Base-by-base conservation (phyloP, 106 monocot genomes). In the Gastrodia elata region DNA sequence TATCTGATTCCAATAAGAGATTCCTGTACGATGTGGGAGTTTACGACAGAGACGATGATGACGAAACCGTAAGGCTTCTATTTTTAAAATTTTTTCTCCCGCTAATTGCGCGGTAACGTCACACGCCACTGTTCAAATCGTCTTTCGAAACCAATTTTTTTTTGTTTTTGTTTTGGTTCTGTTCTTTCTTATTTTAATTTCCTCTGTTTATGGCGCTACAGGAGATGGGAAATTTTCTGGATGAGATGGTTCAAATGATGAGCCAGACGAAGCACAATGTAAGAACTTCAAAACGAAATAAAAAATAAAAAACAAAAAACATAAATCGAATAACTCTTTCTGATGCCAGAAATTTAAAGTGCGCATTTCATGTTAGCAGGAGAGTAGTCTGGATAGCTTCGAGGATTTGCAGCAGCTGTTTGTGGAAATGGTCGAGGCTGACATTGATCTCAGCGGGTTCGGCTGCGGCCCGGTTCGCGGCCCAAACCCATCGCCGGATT, bases 241-340 rank as follows among this genome's bases (percentile, higher is more conserved):
- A 82, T 0, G 91, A 95, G 57, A 89, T 95, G 91, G 85, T 80
- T 27, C 76, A 85, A 16, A 89, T 95, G 85, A 95, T 95, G 95
- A 89, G 79, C 75, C 87, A 95, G 79, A 78, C 82, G 25, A 72
- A 82, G 44, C 73, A 82, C 36, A 76, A 14, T 38, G 91, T 89
- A 86, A 82, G 78, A 42, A 26, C 20, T 61, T 13, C 61, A 30
- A 32, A 30, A 32, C 3, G 7, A 11, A 10, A 33, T 10, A 3
- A 9, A 61, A 61, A 30, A 28, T 27, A 30, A 27, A 30, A 59
- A 27, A 1, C 11, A 27, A n/a, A n/a, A n/a, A n/a, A n/a, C n/a
- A n/a, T n/a, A n/a, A n/a, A n/a, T n/a, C n/a, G n/a, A n/a, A n/a
- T n/a, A n/a, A n/a, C n/a, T n/a, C n/a, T 61, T 32, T 70, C 9